Conservation (phyloP, 805 yeast genomes). For the Saccharomycopsis javanensis region DNA sequence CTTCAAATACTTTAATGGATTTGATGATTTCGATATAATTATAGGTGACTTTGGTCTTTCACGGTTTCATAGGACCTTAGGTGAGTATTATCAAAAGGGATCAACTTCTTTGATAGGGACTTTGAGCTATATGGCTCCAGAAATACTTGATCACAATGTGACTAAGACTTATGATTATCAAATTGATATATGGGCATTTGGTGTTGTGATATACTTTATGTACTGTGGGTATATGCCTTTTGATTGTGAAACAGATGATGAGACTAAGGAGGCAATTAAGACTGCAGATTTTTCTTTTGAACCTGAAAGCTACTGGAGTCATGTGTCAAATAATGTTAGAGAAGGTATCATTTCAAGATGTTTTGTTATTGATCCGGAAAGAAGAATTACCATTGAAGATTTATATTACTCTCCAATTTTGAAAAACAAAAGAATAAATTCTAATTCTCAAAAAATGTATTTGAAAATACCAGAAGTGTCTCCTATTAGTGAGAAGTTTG, state of each 20-base stretch:
- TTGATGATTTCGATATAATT: slow-evolving; percentile 37
- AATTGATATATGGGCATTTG: slow-evolving; percentile 71
- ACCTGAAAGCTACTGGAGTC: slow-evolving; percentile 49
- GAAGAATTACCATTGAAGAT: slow-evolving; percentile 38
- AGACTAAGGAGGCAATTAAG: slow-evolving; percentile 54
- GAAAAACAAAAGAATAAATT: neutral
- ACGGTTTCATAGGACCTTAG: slow-evolving; percentile 25
- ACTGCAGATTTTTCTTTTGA: slow-evolving; percentile 50
- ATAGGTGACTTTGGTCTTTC: slow-evolving; percentile 85
- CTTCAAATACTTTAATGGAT: slow-evolving; percentile 49
- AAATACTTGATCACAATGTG: slow-evolving; percentile 36
- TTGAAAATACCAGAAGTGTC: neutral
- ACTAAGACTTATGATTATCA: slow-evolving; percentile 42
- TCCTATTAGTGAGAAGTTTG: neutral
- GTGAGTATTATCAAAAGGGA: neutral
- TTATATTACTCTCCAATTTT: slow-evolving; percentile 21
- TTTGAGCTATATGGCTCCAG: slow-evolving; percentile 70
- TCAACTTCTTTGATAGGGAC: slow-evolving; percentile 52
- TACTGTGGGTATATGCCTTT: slow-evolving; percentile 70
- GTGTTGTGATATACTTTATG: slow-evolving; percentile 62
- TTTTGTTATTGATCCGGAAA: slow-evolving; percentile 35
- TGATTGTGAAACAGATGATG: slow-evolving; percentile 61
- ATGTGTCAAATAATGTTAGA: slow-evolving; percentile 43
- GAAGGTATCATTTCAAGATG: slow-evolving; percentile 45
- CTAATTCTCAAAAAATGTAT: neutral